Percentiles rank a stretch among this genome's conserved stretches.
Conservation (phyloP, 257 asterid genomes). For the Solanum chiquidenum region DNA sequence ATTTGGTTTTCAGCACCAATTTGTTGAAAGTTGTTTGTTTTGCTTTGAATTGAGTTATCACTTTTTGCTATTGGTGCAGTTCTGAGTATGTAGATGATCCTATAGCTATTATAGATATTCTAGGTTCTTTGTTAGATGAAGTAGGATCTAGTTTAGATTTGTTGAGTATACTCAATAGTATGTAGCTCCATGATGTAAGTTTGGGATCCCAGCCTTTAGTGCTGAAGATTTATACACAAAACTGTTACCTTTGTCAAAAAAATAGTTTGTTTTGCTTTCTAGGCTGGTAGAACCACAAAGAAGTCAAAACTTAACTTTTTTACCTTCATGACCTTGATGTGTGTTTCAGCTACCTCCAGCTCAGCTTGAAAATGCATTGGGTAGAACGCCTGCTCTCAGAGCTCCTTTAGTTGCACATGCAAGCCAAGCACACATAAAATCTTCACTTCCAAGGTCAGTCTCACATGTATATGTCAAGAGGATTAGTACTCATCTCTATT, state of each 20-base stretch:
- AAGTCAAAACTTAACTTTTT: neutral
- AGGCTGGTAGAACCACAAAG: neutral
- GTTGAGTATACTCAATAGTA: neutral
- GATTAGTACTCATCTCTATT: neutral
- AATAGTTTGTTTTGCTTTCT: neutral
- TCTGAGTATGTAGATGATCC: neutral
- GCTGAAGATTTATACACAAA: neutral
- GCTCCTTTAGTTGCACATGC: constrained; percentile 89
- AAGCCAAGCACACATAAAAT: constrained; percentile 64
- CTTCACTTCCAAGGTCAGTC: constrained; percentile 81
- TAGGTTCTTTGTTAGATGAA: neutral
- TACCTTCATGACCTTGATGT: neutral
- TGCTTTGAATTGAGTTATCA: neutral
- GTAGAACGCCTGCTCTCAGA: constrained; percentile 65
- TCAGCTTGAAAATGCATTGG: constrained; percentile 81
- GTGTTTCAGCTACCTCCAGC: constrained; percentile 77
- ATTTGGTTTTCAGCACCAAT: neutral
- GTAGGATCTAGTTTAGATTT: neutral
- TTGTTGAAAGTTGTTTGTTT: neutral
- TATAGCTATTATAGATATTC: neutral
- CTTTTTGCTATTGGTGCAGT: neutral
- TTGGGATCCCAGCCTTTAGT: neutral
- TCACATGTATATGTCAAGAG: neutral
- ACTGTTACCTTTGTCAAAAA: neutral
- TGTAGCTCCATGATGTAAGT: neutral